Base-by-base conservation (phyloP, 192 early-diverging fungal species). In the Oehlia diaphana region DNA sequence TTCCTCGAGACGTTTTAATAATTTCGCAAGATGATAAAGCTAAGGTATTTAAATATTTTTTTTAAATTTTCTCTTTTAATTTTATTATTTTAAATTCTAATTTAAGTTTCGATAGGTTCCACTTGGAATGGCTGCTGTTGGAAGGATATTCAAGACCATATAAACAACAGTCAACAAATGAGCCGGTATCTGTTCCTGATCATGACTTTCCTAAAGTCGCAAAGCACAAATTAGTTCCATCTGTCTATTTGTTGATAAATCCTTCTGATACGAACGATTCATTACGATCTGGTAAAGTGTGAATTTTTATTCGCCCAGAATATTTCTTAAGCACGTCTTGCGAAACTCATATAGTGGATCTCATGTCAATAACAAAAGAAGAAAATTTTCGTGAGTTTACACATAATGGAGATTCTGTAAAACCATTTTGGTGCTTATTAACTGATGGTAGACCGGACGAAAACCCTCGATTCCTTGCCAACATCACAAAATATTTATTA, bases 21-120 rank as follows among this genome's bases (percentile, higher is more conserved):
- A 72, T 72, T 19, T 72, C 14, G 1, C 70, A 72, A 26, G 70
- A 72, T 47, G 70, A 72, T 49, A 72, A 72, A 26, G 70, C 44
- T 10, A 72, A 72, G 26, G 44, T 49, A 26, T 26, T 26, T 26
- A 26, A 26, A 19, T 21, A 39, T 42, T 42, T 4, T 7, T n/a
- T 42, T 42, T 26, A 26, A 26, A 26, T 42, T 42, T 42, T 42
- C 39, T 42, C 26, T 42, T 42, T 42, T 42, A 42, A 42, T 42
- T 3, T 42, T 42, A 42, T 31, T 31, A 42, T 42, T 42, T 42
- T 42, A 42, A 42, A 0, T 42, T 3, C 39, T 26, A 26, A 26
- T 26, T 26, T 26, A 42, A 42, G 39, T 42, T 42, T 7, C 26
- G 26, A 3, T 3, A 42, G 39, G 39, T 42, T 42, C 39, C 39